A percentile compares a stretch with the other conserved stretches of the same genome.
Evolutionary conservation across 1,284 basidiomycete genomes (phyloP).

Genomic region (Melampsora larici-populina): DNA sequence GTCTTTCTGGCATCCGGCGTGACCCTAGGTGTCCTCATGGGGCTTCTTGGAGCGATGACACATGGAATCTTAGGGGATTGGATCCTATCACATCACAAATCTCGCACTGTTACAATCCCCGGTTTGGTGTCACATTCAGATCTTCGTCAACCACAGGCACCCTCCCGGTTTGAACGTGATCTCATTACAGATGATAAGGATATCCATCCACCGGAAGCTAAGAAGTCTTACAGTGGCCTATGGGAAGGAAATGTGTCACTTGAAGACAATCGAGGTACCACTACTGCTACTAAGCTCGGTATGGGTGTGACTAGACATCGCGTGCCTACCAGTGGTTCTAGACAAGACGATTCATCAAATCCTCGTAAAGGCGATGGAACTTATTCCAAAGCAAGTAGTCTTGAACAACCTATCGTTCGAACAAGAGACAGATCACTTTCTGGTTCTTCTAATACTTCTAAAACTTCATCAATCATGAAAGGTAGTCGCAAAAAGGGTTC

Average conservation of each 20-base stretch:
- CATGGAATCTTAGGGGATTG: background rate
- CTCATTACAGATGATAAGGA: too few species aligned
- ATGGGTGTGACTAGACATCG: background rate
- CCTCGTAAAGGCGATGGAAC: background rate
- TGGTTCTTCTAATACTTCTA: background rate
- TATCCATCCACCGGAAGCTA: too few species aligned
- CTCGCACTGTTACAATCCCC: background rate
- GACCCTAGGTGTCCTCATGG: background rate
- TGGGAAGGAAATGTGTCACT: background rate
- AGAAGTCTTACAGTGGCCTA: background rate
- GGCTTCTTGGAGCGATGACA: background rate
- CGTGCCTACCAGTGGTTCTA: background rate
- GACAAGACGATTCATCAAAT: background rate
- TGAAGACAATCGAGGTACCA: background rate
- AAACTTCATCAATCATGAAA: constrained; percentile 1
- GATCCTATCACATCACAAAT: background rate
- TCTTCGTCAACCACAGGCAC: background rate
- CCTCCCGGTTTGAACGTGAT: background rate
- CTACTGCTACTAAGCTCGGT: background rate
- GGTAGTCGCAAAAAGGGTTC: background rate
- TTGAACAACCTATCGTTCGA: background rate
- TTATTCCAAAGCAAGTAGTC: background rate
- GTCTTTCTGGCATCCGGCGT: background rate
- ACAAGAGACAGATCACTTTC: background rate
- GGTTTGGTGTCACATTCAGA: background rate